A percentile compares a stretch with the other conserved stretches of the same genome.
Evolutionary conservation across 2,329 filamentous ascomycete genomes (phyloP).

Genomic region (Nectriaceae sp.): DNA sequence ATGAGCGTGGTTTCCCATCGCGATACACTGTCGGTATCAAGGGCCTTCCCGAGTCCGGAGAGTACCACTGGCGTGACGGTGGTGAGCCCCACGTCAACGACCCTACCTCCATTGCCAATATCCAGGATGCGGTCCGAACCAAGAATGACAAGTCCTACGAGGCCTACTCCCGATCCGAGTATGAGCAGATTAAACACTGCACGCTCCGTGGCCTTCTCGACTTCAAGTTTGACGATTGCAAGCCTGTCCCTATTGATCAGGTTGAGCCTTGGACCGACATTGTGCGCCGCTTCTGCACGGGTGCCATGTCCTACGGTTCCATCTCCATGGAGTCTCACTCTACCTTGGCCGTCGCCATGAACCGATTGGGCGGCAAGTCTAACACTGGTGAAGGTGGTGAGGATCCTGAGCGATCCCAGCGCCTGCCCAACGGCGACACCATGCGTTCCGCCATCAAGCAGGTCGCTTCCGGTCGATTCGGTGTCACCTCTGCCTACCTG

Average conservation of each 20-base stretch:
- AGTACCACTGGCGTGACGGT: slow-evolving; percentile 98
- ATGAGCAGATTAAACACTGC: slow-evolving; percentile 95
- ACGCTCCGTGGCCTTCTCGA: slow-evolving; percentile 92
- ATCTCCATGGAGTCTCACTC: slow-evolving; percentile 99
- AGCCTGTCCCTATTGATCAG: slow-evolving; percentile 88
- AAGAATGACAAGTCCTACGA: slow-evolving; percentile 99
- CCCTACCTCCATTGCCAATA: slow-evolving; percentile 90
- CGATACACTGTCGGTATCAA: slow-evolving; percentile 74
- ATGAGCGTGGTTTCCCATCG: slow-evolving; percentile 89
- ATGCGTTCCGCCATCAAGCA: slow-evolving; percentile 99
- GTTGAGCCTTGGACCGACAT: slow-evolving; percentile 99
- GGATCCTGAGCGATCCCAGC: slow-evolving; percentile 85
- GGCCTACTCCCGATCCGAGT: slow-evolving; percentile 89
- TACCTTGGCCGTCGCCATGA: slow-evolving; percentile 94
- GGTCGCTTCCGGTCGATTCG: slow-evolving; percentile 92
- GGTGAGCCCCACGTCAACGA: slow-evolving; percentile 96
- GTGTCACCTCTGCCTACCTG: slow-evolving; percentile 92
- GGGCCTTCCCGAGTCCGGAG: slow-evolving; percentile 86
- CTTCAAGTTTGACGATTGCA: slow-evolving; percentile 89
- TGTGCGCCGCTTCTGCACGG: slow-evolving; percentile 92
- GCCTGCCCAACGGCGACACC: slow-evolving; percentile 88
- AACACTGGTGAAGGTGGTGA: slow-evolving; percentile 98
- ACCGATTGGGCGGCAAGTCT: slow-evolving; percentile 92
- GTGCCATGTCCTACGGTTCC: slow-evolving; percentile 97
- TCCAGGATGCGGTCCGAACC: slow-evolving; percentile 92